phyloP scores from a whole-genome alignment of 2,329 filamentous ascomycete species.

The Trichoderma hamatum region DNA sequence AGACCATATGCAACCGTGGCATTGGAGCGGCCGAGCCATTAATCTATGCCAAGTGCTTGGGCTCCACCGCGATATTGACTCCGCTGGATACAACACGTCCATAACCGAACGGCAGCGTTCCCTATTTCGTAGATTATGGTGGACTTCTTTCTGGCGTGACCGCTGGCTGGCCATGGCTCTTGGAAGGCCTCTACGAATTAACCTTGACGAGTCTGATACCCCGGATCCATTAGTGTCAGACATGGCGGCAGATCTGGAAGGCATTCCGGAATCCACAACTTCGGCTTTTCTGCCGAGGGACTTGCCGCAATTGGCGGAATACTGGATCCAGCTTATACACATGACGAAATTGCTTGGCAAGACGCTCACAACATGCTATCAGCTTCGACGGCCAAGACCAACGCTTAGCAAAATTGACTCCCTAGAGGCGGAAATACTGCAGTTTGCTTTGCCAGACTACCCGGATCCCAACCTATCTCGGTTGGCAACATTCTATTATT shows the following conservation, averaged over 20 bases:
- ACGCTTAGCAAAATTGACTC: slow-evolving; percentile 5
- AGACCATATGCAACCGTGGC: slow-evolving; percentile 21
- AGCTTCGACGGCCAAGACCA: slow-evolving; percentile 6
- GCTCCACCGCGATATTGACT: slow-evolving; percentile 17
- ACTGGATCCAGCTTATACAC: slow-evolving; percentile 15
- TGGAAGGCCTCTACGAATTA: slow-evolving; percentile 8
- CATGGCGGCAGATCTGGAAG: slow-evolving; percentile 13
- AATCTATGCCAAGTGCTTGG: slow-evolving; percentile 14
- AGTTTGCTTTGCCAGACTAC: slow-evolving; percentile 6
- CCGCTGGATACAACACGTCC: slow-evolving; percentile 12
- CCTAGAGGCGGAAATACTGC: slow-evolving; percentile 10
- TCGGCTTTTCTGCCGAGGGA: slow-evolving; percentile 12
- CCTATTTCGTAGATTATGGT: slow-evolving; percentile 17
- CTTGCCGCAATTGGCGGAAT: slow-evolving; percentile 10
- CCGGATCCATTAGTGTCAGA: slow-evolving; percentile 15
- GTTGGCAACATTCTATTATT: slow-evolving; percentile 15
- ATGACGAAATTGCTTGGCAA: slow-evolving; percentile 15
- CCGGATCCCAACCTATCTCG: slow-evolving; percentile 11
- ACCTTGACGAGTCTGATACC: slow-evolving; percentile 17
- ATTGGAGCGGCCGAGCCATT: slow-evolving; percentile 17
- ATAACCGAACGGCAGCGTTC: slow-evolving; percentile 17
- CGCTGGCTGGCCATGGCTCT: slow-evolving; percentile 10
- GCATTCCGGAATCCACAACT: slow-evolving; percentile 12
- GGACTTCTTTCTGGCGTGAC: slow-evolving; percentile 18
- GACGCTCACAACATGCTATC: slow-evolving; percentile 6